Conservation (phyloP, 345 rosid genomes). For the Rhodamnia argentea region DNA sequence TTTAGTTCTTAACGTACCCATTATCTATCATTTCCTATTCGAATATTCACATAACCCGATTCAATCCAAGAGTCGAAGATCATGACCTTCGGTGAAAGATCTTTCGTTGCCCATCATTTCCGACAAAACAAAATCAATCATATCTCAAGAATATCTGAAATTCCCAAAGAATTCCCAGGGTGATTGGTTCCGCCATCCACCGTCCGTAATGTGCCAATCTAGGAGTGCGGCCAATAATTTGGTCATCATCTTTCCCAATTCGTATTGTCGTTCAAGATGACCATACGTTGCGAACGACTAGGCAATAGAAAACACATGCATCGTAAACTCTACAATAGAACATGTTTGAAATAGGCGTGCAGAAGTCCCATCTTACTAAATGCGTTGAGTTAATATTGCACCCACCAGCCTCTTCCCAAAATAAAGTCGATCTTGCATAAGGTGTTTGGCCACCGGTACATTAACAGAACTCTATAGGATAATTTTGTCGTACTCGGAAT, state of each 20-base stretch:
- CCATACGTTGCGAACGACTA: neutral
- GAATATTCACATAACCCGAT: too few species aligned
- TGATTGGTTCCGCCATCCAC: neutral
- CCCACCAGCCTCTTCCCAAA: neutral
- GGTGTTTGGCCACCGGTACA: neutral
- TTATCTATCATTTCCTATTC: too few species aligned
- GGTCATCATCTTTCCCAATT: neutral
- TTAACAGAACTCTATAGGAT: neutral
- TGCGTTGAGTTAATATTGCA: neutral
- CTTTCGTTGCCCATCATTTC: too few species aligned
- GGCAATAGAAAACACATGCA: neutral
- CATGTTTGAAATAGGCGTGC: neutral
- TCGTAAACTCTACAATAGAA: neutral
- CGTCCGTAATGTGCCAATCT: neutral
- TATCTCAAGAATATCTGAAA: neutral
- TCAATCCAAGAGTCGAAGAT: too few species aligned
- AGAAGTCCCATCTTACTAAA: neutral
- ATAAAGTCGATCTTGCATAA: neutral
- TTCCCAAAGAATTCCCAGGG: neutral
- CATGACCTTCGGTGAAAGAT: too few species aligned
- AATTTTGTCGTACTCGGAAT: neutral
- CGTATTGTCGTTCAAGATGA: neutral
- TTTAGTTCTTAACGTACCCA: too few species aligned
- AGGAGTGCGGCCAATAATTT: neutral
- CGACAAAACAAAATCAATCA: neutral